Evolutionary conservation across 2,329 filamentous ascomycete genomes (phyloP).

Genomic region (Neophaeococcomyces mojaviensis): DNA sequence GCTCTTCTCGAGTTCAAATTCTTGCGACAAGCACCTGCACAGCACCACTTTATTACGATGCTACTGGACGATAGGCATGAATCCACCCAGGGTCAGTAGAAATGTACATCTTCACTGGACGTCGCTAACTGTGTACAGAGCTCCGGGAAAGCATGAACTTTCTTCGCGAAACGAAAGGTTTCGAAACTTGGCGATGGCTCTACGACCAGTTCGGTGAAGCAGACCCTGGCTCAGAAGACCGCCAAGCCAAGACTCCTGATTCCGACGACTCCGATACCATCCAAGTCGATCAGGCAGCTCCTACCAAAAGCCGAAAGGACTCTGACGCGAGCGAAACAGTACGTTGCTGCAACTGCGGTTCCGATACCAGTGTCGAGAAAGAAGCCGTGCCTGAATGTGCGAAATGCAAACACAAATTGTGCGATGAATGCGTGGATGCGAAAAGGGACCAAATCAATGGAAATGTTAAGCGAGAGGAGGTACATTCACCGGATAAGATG

Average conservation of each 20-base stretch:
- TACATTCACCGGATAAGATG: background rate
- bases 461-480: background rate
- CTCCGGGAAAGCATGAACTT: slow-evolving; percentile 4
- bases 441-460: background rate
- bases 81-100: background rate
- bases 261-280: slow-evolving; percentile 45
- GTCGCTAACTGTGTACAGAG: background rate
- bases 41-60: slow-evolving; percentile 9
- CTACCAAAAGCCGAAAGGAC: slow-evolving; percentile 43
- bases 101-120: no score
- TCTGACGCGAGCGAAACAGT: background rate
- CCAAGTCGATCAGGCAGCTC: slow-evolving; percentile 85
- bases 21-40: slow-evolving; percentile 5
- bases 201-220: slow-evolving; percentile 9
- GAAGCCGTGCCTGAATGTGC: background rate
- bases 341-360: background rate
- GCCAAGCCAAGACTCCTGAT: background rate
- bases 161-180: slow-evolving; percentile 7
- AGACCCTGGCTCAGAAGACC: background rate
- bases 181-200: slow-evolving; percentile 6
- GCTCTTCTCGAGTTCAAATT: slow-evolving; percentile 9
- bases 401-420: background rate
- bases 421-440: no score
- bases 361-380: background rate
- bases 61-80: slow-evolving; percentile 8